Evolutionary conservation across 805 yeast genomes (phyloP), one percentile per base, ranked within the genome.

Genomic region (Candida stauntonica): DNA sequence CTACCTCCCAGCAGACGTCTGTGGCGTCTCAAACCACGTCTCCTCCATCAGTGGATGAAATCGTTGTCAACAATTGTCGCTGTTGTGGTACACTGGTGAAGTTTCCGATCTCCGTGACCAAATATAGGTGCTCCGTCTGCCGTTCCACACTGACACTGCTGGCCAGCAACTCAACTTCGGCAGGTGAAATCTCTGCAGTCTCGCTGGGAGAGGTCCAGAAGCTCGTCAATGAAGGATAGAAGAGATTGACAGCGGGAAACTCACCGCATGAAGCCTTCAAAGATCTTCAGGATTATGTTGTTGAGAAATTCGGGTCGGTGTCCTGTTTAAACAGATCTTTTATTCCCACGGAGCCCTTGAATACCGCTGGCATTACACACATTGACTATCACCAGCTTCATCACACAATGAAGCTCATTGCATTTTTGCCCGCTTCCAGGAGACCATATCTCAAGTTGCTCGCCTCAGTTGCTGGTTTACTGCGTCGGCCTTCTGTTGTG

Each of bases 71-170:
- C 26, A 45, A 26, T n/a, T 74, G 79, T 45, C 58, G 61, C 5
- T 73, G 79, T 44, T 74, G 79, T 55, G 74, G 73, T 1, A 64
- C 72, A 0, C 40, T 62, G 13, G 48, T 73, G 21, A 66, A 62
- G 36, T 59, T 67, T 33, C 72, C 72, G 0, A 45, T 55, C 3
- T 41, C 51, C 8, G 61, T 60, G 4, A 28, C 45, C 6, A 69
- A 64, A 39, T 79, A 74, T 53, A 70, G 73, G 41, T 85, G 95
- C 52, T 66, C 79, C 0, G 66, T 76, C 4, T 85, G 95, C 51
- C 68, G 66, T 26, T 71, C 81, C 5, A 76, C 77, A 11, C 11
- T 21, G 24, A 21, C 24, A 21, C 11, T 21, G 24, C 9, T 11
- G 7, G 24, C 11, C 9, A 21, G 11, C 9, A 11, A 21, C 24